A percentile compares a stretch with the other conserved stretches of the same genome.
These are phyloP conservation scores for Plenodomus lindquistii DNA, from an alignment of 2,329 filamentous ascomycete species.

Conservation along the genomic window DNA sequence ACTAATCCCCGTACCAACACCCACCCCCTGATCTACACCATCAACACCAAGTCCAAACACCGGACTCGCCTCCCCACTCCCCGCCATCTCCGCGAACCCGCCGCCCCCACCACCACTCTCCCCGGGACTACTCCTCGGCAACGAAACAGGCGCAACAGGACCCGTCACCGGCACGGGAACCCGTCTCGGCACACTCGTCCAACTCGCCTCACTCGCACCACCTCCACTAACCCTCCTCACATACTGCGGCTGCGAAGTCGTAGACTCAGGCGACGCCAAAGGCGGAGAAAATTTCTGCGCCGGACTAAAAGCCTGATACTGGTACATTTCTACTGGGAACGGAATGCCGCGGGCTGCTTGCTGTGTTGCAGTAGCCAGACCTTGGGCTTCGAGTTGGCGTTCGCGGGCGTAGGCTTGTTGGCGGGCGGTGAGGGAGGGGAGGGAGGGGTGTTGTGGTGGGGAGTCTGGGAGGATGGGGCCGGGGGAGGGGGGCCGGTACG, in stretches of 20 bases:
- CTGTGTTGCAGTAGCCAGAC: constrained; percentile 11
- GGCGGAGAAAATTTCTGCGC: constrained; percentile 26
- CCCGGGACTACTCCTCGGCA: neutral
- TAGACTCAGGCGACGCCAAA: no score
- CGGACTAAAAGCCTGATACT: constrained; percentile 38
- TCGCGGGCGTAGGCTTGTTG: constrained; percentile 16
- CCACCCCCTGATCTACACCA: neutral
- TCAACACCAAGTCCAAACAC: neutral
- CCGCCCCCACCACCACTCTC: neutral
- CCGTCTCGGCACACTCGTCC: constrained; percentile 39
- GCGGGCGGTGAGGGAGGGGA: constrained; percentile 1
- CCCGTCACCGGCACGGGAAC: constrained; percentile 35
- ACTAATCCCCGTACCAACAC: neutral
- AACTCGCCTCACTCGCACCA: constrained; percentile 23
- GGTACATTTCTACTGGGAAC: constrained; percentile 39
- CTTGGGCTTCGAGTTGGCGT: constrained; percentile 7
- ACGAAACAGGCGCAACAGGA: neutral
- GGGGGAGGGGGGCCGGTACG: constrained; percentile 25
- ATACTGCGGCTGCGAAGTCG: constrained; percentile 28
- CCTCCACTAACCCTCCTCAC: constrained; percentile 32
- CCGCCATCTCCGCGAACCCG: neutral
- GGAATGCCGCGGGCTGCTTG: constrained; percentile 31
- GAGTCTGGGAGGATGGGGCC: constrained; percentile 19
- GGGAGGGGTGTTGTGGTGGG: neutral
- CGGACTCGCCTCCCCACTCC: neutral